Evolutionary conservation across 192 early-diverging fungal species (phyloP).

Genomic region (Backusella parvicylindrica): DNA sequence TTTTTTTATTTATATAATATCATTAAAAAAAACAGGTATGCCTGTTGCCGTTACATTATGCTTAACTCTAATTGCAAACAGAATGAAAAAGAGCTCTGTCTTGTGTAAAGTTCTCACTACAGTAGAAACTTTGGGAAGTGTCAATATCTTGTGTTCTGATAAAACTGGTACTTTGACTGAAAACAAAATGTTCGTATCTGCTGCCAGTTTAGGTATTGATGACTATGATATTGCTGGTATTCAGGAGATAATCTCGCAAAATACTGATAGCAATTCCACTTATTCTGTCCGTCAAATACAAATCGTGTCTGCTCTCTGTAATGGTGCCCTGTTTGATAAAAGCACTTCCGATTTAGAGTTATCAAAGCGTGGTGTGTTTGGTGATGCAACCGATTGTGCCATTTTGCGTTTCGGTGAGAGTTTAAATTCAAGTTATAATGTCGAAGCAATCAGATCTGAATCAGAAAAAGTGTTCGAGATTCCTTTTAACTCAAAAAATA

Average conservation of each 20-base stretch:
- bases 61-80: conserved; percentile 71
- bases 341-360: conserved; percentile 36
- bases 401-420: conserved; percentile 69
- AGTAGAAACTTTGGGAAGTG: conserved; percentile 85
- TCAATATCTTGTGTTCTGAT: conserved; percentile 73
- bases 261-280: not conserved
- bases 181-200: conserved; percentile 66
- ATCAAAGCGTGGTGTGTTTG: conserved; percentile 55
- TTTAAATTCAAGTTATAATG: not conserved
- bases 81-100: conserved; percentile 68
- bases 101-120: conserved; percentile 81
- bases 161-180: conserved; percentile 93
- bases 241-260: not conserved
- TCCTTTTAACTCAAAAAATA: conserved; percentile 69
- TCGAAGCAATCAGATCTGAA: conserved; percentile 13
- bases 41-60: conserved; percentile 77
- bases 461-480: conserved; percentile 35
- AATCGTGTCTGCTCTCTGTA: conserved; percentile 51
- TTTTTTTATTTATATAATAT: not conserved
- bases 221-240: conserved; percentile 22
- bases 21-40: conserved; percentile 30
- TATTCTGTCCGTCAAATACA: conserved; percentile 25
- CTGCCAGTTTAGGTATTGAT: conserved; percentile 41
- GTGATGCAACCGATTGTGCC: conserved; percentile 87
- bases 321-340: conserved; percentile 61